Conservation (phyloP, 1,284 basidiomycete genomes). For the Chalciporus piperatoides region DNA sequence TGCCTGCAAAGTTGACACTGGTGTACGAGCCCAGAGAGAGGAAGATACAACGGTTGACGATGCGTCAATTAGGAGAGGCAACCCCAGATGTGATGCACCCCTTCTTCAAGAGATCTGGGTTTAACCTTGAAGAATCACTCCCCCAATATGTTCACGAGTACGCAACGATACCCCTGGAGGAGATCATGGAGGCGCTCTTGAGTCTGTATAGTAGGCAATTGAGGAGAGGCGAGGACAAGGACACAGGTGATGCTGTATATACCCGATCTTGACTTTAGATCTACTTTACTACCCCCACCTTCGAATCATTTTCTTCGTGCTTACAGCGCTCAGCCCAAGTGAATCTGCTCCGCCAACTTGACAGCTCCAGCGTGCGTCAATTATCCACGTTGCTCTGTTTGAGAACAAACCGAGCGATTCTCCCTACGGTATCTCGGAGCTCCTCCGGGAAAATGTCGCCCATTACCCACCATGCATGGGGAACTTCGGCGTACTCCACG, state of each 20-base stretch:
- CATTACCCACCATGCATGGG: too few species aligned
- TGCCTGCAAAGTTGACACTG: conserved; percentile 33
- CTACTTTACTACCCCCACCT: background rate
- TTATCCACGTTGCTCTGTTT: background rate
- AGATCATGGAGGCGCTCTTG: conserved; percentile 80
- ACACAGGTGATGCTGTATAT: background rate
- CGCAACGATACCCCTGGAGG: conserved; percentile 77
- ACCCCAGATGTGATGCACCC: conserved; percentile 86
- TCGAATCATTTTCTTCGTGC: too few species aligned
- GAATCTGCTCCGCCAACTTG: too few species aligned
- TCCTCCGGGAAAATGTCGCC: conserved; percentile 18
- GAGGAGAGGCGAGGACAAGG: conserved; percentile 14
- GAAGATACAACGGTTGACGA: conserved; percentile 69
- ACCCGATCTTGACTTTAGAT: background rate
- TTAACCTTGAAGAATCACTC: conserved; percentile 74
- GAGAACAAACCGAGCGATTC: conserved; percentile 15
- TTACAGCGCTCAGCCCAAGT: too few species aligned
- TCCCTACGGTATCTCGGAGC: conserved; percentile 14
- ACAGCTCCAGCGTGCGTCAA: too few species aligned
- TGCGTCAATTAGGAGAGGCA: conserved; percentile 82
- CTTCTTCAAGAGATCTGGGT: conserved; percentile 80
- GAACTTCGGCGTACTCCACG: too few species aligned
- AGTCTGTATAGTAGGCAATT: conserved; percentile 81
- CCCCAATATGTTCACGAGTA: conserved; percentile 87
- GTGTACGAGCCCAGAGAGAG: conserved; percentile 52